These are phyloP conservation scores for Solanum peruvianum DNA, from an alignment of 257 asterid genomes.

Conservation along the genomic window DNA sequence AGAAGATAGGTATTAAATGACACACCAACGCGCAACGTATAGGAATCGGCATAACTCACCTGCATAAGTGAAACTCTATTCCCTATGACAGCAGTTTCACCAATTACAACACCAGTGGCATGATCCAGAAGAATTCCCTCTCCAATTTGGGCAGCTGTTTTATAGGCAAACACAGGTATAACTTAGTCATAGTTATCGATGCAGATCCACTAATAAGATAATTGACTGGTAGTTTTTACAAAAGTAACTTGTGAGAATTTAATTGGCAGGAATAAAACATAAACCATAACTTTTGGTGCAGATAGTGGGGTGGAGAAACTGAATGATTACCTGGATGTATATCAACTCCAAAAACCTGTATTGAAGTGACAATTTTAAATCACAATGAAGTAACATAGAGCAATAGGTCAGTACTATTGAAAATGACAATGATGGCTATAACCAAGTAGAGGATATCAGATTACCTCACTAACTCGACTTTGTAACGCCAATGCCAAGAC, in stretches of 20 bases:
- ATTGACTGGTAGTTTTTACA: background rate
- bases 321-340: conserved; percentile 30
- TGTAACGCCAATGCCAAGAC: conserved; percentile 33
- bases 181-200: background rate
- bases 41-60: conserved; percentile 3
- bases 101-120: conserved; percentile 36
- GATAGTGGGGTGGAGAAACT: background rate
- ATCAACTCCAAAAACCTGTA: conserved; percentile 40
- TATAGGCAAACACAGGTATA: background rate
- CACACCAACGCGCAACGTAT: background rate
- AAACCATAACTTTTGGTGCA: background rate
- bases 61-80: conserved; percentile 38
- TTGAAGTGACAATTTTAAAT: background rate
- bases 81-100: conserved; percentile 34
- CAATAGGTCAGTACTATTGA: background rate
- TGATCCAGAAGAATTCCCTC: conserved; percentile 37
- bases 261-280: background rate
- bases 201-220: background rate
- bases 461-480: conserved; percentile 39
- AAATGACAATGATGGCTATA: background rate
- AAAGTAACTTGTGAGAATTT: background rate
- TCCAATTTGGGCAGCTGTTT: conserved; percentile 32
- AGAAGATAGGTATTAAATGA: background rate
- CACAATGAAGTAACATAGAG: background rate
- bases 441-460: background rate